Conservation (phyloP, 1,284 basidiomycete species). For the Singerocomus inundabilis region DNA sequence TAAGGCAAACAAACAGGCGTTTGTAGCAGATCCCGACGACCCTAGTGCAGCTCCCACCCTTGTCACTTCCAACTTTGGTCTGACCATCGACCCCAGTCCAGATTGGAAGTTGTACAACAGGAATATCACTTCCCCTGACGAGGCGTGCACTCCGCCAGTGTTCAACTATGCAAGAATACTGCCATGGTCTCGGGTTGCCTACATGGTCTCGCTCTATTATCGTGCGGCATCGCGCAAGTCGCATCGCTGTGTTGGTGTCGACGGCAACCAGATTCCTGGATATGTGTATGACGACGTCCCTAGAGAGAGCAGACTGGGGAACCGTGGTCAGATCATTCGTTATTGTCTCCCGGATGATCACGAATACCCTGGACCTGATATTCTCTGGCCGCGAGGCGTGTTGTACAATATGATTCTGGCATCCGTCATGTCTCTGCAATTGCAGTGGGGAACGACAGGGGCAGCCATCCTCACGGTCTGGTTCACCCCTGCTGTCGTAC, state of each 20-base stretch:
- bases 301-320: constrained; percentile 25
- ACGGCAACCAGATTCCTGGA: not conserved
- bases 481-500: constrained; percentile 39
- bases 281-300: not conserved
- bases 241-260: constrained; percentile 1
- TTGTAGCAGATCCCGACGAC: constrained; percentile 4
- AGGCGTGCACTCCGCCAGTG: constrained; percentile 27
- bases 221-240: constrained; percentile 18
- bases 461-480: constrained; percentile 36
- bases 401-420: constrained; percentile 36
- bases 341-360: constrained; percentile 23
- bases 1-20: constrained; percentile 29
- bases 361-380: not conserved
- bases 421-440: constrained; percentile 31
- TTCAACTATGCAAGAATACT: constrained; percentile 34
- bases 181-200: constrained; percentile 24
- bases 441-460: constrained; percentile 42
- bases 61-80: constrained; percentile 15
- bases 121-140: constrained; percentile 17
- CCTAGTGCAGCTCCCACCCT: not conserved
- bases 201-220: constrained; percentile 23
- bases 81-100: constrained; percentile 19
- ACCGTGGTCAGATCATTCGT: constrained; percentile 22
- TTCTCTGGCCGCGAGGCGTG: constrained; percentile 31
- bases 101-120: constrained; percentile 1